Conservation (phyloP, 2,329 filamentous ascomycete species). For the Talaromyces sp. region DNA sequence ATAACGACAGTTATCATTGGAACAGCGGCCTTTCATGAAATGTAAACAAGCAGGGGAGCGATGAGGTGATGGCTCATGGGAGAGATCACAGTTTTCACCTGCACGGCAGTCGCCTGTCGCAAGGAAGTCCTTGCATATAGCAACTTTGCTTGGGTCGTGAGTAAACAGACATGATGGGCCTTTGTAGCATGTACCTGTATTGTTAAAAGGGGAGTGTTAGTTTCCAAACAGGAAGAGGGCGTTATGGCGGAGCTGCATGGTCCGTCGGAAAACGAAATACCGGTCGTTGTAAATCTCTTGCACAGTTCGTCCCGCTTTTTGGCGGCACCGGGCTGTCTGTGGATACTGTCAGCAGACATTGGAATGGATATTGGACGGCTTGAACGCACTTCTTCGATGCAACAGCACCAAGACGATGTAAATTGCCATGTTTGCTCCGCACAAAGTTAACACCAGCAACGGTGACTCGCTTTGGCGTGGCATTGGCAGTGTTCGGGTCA, state of each 20-base stretch:
- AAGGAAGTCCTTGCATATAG: conserved; percentile 86
- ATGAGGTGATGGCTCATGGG: conserved; percentile 80
- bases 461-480: conserved; percentile 72
- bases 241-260: conserved; percentile 13
- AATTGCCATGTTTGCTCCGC: conserved; percentile 83
- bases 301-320: conserved; percentile 75
- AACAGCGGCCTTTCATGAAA: conserved; percentile 86
- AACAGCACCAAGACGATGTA: conserved; percentile 75
- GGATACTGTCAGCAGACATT: conserved; percentile 18
- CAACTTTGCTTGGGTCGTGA: conserved; percentile 84
- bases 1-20: conserved; percentile 83
- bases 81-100: conserved; percentile 83
- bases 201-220: conserved; percentile 51
- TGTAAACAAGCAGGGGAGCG: conserved; percentile 87
- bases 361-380: conserved; percentile 43
- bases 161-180: conserved; percentile 77
- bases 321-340: conserved; percentile 49
- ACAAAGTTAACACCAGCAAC: conserved; percentile 81
- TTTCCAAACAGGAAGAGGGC: neutral
- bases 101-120: conserved; percentile 75
- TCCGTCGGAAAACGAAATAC: conserved; percentile 43
- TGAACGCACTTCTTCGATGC: conserved; percentile 68
- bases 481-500: conserved; percentile 62
- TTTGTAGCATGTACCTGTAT: conserved; percentile 79
- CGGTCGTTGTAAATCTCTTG: conserved; percentile 63